A percentile compares a stretch with the other conserved stretches of the same genome.
phyloP scores from a whole-genome alignment of 78 protist species.

The Chrysochromulina parva region DNA sequence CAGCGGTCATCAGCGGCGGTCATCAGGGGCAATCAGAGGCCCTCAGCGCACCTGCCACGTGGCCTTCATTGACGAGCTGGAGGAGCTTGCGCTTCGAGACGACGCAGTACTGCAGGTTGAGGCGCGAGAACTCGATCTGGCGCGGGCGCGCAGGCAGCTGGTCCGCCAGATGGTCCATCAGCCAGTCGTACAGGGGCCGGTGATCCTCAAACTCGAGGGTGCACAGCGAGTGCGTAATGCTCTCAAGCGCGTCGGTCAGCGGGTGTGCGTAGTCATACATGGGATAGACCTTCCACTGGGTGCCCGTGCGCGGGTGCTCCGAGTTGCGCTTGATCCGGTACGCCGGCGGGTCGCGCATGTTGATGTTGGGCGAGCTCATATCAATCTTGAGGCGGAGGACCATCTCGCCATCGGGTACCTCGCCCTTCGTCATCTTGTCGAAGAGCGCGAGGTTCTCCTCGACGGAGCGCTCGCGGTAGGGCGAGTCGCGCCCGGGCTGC shows the following conservation, averaged over 20 bases:
- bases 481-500: not conserved
- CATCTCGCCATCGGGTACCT: conserved; percentile 52
- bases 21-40: too few species aligned
- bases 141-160: conserved; percentile 44
- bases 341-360: conserved; percentile 55
- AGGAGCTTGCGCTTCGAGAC: conserved; percentile 66
- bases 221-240: conserved; percentile 78
- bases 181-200: conserved; percentile 64
- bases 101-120: conserved; percentile 63
- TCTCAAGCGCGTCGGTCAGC: conserved; percentile 63
- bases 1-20: too few species aligned
- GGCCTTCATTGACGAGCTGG: conserved; percentile 44
- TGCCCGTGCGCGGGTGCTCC: conserved; percentile 59
- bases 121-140: conserved; percentile 65
- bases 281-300: conserved; percentile 76
- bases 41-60: not conserved
- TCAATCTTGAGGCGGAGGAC: conserved; percentile 69
- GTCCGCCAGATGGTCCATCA: conserved; percentile 16
- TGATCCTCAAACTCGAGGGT: conserved; percentile 70
- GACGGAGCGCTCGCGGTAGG: conserved; percentile 48
- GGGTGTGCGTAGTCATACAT: conserved; percentile 68
- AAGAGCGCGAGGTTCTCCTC: conserved; percentile 60
- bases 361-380: conserved; percentile 47
- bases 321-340: conserved; percentile 46
- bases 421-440: conserved; percentile 53